phyloP scores from a whole-genome alignment of 495 filamentous ascomycete species.

The Cairneyella variabilis region DNA sequence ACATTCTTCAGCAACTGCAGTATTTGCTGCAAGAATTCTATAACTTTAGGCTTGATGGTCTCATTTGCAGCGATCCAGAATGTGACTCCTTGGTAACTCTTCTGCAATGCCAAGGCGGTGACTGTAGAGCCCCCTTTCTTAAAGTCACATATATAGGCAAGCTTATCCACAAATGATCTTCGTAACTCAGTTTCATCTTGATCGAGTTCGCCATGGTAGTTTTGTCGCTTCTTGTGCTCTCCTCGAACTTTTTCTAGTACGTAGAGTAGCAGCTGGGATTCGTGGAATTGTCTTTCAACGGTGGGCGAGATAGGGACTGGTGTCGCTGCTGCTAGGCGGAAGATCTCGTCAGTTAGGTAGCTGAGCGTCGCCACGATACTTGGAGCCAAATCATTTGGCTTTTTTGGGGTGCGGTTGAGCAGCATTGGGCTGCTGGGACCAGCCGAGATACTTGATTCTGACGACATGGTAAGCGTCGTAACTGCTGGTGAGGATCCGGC shows the following conservation, averaged over 20 bases:
- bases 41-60: neutral
- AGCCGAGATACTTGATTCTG: neutral
- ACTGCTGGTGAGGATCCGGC: neutral
- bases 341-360: neutral
- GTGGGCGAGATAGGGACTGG: neutral
- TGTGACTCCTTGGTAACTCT: neutral
- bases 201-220: constrained; percentile 2
- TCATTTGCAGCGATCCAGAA: constrained; percentile 6
- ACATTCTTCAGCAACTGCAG: neutral
- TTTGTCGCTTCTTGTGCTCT: constrained; percentile 4
- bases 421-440: neutral
- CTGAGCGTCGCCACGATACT: no score
- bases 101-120: neutral
- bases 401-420: neutral
- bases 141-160: constrained; percentile 7
- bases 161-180: neutral
- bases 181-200: constrained; percentile 3
- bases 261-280: constrained; percentile 2
- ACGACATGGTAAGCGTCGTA: neutral
- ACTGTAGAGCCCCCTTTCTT: neutral
- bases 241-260: constrained; percentile 4
- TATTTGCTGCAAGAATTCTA: constrained; percentile 1
- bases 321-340: constrained; percentile 1
- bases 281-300: constrained; percentile 1
- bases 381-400: no score